phyloP scores from a whole-genome alignment of 2,329 filamentous ascomycete species.

The Diaporthe citrichinensis region DNA sequence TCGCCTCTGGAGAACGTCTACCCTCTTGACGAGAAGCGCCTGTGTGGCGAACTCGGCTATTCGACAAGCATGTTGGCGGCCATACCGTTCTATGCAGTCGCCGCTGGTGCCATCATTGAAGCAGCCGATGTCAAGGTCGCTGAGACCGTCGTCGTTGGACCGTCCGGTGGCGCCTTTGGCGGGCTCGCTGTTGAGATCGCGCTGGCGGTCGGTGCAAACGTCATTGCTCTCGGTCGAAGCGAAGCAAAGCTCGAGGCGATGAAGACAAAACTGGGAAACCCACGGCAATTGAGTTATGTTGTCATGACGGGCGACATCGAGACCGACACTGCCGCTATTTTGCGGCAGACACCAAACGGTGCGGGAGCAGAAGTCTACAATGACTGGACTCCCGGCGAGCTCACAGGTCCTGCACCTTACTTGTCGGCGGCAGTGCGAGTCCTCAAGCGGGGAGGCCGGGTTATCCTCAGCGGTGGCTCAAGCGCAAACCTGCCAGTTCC shows the following conservation, averaged over 20 bases:
- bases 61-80: conserved; percentile 51
- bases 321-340: neutral
- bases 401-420: neutral
- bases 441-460: neutral
- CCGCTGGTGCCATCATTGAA: conserved; percentile 56
- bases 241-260: conserved; percentile 49
- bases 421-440: neutral
- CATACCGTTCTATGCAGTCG: conserved; percentile 51
- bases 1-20: conserved; percentile 47
- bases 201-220: conserved; percentile 59
- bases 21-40: conserved; percentile 43
- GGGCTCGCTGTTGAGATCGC: conserved; percentile 57
- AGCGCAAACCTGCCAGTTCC: neutral
- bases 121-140: conserved; percentile 55
- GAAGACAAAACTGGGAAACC: conserved; percentile 11
- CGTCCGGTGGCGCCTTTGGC: conserved; percentile 59
- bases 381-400: neutral
- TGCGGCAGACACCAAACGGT: neutral
- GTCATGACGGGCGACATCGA: neutral
- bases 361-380: neutral
- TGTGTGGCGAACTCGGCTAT: conserved; percentile 50
- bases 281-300: neutral
- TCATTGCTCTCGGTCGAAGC: conserved; percentile 61
- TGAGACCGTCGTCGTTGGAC: conserved; percentile 57
- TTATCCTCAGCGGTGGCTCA: neutral